Conservation (phyloP, 2,329 filamentous ascomycete species). For the Fusarium sacchari region DNA sequence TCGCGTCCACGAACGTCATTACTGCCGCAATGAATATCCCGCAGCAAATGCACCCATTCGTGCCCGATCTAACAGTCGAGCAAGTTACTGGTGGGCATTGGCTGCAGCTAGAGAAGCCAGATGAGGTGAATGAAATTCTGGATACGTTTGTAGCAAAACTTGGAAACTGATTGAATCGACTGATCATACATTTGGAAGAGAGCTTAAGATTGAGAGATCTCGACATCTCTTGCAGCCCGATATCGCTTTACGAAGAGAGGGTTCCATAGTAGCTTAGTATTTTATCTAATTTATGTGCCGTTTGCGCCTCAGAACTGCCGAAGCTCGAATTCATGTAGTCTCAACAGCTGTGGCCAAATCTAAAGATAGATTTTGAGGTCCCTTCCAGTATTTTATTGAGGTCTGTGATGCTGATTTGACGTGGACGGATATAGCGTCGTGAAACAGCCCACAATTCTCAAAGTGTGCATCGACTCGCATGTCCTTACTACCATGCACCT, state of each 20-base stretch:
- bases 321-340: background rate
- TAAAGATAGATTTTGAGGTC: background rate
- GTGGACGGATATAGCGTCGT: background rate
- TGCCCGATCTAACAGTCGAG: background rate
- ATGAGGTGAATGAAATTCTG: background rate
- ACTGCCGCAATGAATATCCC: background rate
- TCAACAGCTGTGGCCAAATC: background rate
- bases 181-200: too few relatives aligned
- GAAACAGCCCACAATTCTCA: background rate
- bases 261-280: background rate
- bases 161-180: background rate
- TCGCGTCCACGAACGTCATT: background rate
- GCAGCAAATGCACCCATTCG: background rate
- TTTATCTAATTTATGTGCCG: background rate
- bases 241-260: background rate
- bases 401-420: too few relatives aligned
- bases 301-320: too few relatives aligned
- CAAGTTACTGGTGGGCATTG: background rate
- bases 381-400: background rate
- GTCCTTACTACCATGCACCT: too few relatives aligned
- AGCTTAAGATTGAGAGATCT: rapidly evolving
- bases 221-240: rapidly evolving
- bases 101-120: background rate
- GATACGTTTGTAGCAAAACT: background rate
- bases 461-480: too few relatives aligned